Evolutionary conservation across 2,329 filamentous ascomycete genomes (phyloP).

Genomic region (Penicillium sp.): DNA sequence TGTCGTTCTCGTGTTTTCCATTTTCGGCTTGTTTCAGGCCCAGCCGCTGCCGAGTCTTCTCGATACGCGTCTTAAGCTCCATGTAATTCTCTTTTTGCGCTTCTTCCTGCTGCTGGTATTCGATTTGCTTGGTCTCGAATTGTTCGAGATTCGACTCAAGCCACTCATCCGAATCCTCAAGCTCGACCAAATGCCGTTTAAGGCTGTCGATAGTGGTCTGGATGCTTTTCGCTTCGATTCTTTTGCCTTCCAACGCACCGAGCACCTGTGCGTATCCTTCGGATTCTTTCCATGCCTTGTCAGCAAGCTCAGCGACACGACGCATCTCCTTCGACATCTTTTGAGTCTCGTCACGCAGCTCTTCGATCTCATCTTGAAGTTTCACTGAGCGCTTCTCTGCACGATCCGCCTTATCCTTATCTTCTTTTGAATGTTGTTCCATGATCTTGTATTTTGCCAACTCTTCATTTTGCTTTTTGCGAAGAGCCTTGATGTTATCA

Average conservation of each 20-base stretch:
- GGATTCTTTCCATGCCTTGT: conserved; percentile 70
- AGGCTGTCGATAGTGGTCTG: conserved; percentile 71
- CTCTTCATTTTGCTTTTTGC: conserved; percentile 79
- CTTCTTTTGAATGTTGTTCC: conserved; percentile 74
- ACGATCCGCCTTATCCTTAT: conserved; percentile 81
- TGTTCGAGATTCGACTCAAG: conserved; percentile 71
- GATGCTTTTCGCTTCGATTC: conserved; percentile 70
- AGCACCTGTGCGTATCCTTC: conserved; percentile 74
- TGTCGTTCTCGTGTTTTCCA: conserved; percentile 81
- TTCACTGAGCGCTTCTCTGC: conserved; percentile 65
- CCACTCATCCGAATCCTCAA: conserved; percentile 75
- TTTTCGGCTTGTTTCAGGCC: conserved; percentile 46
- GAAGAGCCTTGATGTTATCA: conserved; percentile 84
- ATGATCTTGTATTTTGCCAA: conserved; percentile 71
- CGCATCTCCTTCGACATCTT: conserved; percentile 54
- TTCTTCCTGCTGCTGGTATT: conserved; percentile 65
- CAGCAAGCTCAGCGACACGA: conserved; percentile 51
- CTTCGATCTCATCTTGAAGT: conserved; percentile 63
- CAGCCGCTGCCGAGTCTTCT: conserved; percentile 45
- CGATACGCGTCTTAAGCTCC: conserved; percentile 58
- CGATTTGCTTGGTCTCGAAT: conserved; percentile 72
- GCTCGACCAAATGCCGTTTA: conserved; percentile 70
- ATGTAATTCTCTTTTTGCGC: conserved; percentile 65
- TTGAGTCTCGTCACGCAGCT: conserved; percentile 62
- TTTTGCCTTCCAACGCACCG: conserved; percentile 73